Conservation (phyloP, 2,329 filamentous ascomycete genomes). For the Penicillium oxalicum region DNA sequence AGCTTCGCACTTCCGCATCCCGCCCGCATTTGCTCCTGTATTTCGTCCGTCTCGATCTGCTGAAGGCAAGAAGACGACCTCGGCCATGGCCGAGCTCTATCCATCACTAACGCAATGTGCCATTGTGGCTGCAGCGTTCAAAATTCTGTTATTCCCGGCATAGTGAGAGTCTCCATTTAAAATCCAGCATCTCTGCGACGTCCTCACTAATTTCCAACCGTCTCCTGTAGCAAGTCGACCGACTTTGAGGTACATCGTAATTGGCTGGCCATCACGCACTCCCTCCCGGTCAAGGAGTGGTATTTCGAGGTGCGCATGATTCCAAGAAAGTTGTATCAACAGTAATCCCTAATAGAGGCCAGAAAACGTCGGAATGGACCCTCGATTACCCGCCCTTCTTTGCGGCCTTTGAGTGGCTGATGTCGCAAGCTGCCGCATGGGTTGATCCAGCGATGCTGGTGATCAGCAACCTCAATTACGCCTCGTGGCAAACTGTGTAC, state of each 20-base stretch:
- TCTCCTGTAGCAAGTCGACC: conserved; percentile 73
- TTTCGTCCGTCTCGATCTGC: conserved; percentile 3
- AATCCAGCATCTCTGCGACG: no score
- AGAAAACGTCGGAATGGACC: conserved; percentile 97
- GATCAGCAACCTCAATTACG: conserved; percentile 74
- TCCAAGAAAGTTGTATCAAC: neutral
- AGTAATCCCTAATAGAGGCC: conserved; percentile 22
- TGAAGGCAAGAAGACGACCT: conserved; percentile 19
- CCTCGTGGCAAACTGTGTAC: conserved; percentile 88
- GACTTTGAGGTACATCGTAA: conserved; percentile 99
- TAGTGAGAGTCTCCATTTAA: conserved; percentile 11
- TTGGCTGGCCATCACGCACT: conserved; percentile 94
- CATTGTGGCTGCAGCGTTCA: conserved; percentile 15
- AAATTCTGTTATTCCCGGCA: conserved; percentile 18
- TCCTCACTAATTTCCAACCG: neutral
- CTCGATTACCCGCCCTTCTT: conserved; percentile 98
- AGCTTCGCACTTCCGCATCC: conserved; percentile 16
- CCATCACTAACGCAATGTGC: conserved; percentile 51
- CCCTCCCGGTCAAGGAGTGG: conserved; percentile 80
- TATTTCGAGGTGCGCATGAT: conserved; percentile 68
- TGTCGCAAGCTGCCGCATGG: conserved; percentile 73
- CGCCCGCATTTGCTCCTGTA: neutral
- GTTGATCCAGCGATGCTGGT: conserved; percentile 76
- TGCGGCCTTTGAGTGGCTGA: conserved; percentile 88
- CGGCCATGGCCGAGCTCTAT: conserved; percentile 68